Conservation (phyloP, 441 rosid genomes). For the Cnidoscolus chayamansa region DNA sequence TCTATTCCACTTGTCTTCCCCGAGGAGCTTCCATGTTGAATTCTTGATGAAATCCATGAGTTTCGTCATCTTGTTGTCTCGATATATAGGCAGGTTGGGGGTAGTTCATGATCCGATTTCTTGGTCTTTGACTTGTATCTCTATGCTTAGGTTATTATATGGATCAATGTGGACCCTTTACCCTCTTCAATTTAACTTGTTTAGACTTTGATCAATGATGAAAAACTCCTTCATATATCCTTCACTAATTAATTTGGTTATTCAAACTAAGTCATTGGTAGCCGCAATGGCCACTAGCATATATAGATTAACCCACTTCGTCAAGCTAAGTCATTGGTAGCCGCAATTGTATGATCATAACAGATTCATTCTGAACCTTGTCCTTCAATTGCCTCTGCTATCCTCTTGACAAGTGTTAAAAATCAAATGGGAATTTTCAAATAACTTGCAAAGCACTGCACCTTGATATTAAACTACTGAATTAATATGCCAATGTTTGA, state of each 20-base stretch:
- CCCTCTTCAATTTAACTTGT: not conserved
- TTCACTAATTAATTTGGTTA: not conserved
- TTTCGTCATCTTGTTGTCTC: not conserved
- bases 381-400: not conserved
- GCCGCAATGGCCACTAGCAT: not conserved
- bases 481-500: not conserved
- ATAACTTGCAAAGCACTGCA: constrained; percentile 27
- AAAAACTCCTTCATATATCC: not conserved
- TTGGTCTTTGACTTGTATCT: constrained; percentile 43
- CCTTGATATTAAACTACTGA: not conserved
- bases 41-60: constrained; percentile 15
- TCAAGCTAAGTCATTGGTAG: constrained; percentile 13
- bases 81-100: constrained; percentile 17
- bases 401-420: constrained; percentile 14
- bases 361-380: constrained; percentile 5
- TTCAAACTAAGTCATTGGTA: not conserved
- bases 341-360: constrained; percentile 16
- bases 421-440: constrained; percentile 1
- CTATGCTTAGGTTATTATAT: constrained; percentile 27
- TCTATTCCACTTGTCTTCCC: constrained; percentile 11
- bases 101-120: constrained; percentile 33
- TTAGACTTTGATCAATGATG: constrained; percentile 1
- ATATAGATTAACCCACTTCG: not conserved
- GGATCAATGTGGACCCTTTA: constrained; percentile 34
- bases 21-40: constrained; percentile 21